A percentile compares a stretch with the other conserved stretches of the same genome.
Evolutionary conservation across 2,329 filamentous ascomycete species (phyloP).

Genomic region (Colletotrichum godetiae): DNA sequence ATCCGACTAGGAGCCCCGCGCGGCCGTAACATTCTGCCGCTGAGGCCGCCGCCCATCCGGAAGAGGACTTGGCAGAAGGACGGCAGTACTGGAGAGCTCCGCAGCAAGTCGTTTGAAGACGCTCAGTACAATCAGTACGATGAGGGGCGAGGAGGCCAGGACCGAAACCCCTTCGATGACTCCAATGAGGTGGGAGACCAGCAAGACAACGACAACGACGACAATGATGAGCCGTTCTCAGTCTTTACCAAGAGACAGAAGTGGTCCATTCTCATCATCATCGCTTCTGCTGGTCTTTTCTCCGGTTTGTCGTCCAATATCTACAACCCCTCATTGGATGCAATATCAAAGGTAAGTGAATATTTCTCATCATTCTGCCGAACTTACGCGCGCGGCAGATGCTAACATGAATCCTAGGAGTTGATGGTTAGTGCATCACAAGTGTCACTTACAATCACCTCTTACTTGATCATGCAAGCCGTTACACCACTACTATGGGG

Average conservation of each 20-base stretch:
- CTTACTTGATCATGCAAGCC: constrained; percentile 63
- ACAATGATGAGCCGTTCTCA: constrained; percentile 41
- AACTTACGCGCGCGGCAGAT: background rate
- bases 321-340: constrained; percentile 58
- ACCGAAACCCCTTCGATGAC: constrained; percentile 24
- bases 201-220: background rate
- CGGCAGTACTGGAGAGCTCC: background rate
- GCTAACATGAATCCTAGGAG: constrained; percentile 36
- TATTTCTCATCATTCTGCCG: background rate
- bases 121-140: constrained; percentile 5
- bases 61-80: constrained; percentile 28
- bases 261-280: constrained; percentile 58
- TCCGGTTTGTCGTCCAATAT: constrained; percentile 64
- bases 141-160: constrained; percentile 3
- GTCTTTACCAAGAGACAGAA: constrained; percentile 54
- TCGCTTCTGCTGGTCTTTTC: constrained; percentile 62
- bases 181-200: background rate
- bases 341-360: constrained; percentile 47
- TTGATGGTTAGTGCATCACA: constrained; percentile 42
- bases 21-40: constrained; percentile 18
- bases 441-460: constrained; percentile 55
- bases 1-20: constrained; percentile 25
- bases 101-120: constrained; percentile 14
- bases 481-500: constrained; percentile 61
- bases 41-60: constrained; percentile 20